Evolutionary conservation across 352 stramenopile species (phyloP), one percentile per base, ranked within the genome.

Genomic region (Phytophthora quininea): DNA sequence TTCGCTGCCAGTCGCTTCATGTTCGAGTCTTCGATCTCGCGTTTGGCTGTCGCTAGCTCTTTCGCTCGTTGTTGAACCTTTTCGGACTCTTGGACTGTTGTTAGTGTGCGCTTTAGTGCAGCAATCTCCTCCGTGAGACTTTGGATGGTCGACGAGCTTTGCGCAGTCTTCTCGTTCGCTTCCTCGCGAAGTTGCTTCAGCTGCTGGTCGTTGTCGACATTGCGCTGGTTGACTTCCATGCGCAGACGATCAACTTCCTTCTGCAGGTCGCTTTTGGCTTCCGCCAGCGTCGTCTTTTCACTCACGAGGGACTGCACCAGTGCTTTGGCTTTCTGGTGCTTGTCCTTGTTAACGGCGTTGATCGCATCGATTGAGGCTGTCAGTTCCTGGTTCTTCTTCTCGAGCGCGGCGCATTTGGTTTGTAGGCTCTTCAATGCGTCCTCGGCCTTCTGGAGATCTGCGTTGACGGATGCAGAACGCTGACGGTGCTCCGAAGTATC

Each of bases 1-100:
- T 94, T 94, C 0, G 86, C 86, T n/a, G 84, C 84, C 6, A 94
- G 54, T 3, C 86, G 80, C 65, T 94, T 94, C 62, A 91, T 94
- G 73, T 92, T 91, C 2, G 85, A 82, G 37, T 91, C 82, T 60
- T 92, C 86, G 27, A 92, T 80, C n/a, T 92, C 81, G 3, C 82
- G 79, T 64, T 90, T 92, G 1, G 82, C 81, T 29, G 64, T 76
- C 11, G 82, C 82, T 1, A 92, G 70, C 54, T 92, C 84, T 56
- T 86, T 88, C 1, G 81, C 81, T 15, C 82, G 81, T 52, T 92
- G 84, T 54, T 92, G 81, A 60, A 78, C 86, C 56, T 85, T 86
- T 54, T 92, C 84, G 0, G 79, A 89, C 24, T 92, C 84, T 64
- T 92, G 82, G 0, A 90, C 71, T 5, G 88, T 79, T 24, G 67